Base-by-base conservation (phyloP, 495 filamentous ascomycete species). In the Aspergillus nanangensis region DNA sequence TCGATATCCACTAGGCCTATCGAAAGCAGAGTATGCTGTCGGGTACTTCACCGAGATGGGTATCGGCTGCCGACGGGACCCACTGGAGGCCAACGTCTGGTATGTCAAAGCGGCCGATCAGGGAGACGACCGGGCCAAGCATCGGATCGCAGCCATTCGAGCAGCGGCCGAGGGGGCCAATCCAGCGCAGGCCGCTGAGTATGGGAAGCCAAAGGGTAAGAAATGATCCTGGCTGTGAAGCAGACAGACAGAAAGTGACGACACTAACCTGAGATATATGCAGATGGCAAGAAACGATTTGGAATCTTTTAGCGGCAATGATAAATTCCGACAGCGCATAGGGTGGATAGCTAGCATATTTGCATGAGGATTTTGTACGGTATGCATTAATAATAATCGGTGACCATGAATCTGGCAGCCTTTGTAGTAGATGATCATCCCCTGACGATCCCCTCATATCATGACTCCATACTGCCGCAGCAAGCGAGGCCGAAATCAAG, bases 21-120 rank as follows among this genome's bases (percentile, higher is more conserved):
- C 88, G 7, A 99, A 99, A 72, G 93, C 93, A 4, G 79, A 97
- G 63, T 99, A 97, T 53, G 89, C 94, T 1, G 79, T 92, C 14
- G 93, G 90, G 13, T 99, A 96, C 70, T 99, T 99, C 66, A 96
- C 89, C 8, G 93, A 99, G 67, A 95, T 91, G 86, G 93, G 93
- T 41, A 96, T 99, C 49, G 93, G 93, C 18, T 95, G 88, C 63
- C 86, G 90, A 4, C 83, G 90, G 17, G 93, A 99, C 61, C 82
- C 90, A 2, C 76, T 99, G 47, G 89, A 96, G 60, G 92, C 93
- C 44, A 97, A 97, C 55, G 87, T 95, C 7, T 97, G 92, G 94
- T 99, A 99, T 59, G 94, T 97, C 41, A 87, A 87, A 63, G 92
- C 93, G 2, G 94, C 93, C 8, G 93, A 95, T 47, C 83, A 90